A percentile compares a stretch with the other conserved stretches of the same genome.
Conservation (phyloP, 169 alveolate genomes). For the Plasmodium vivax region DNA sequence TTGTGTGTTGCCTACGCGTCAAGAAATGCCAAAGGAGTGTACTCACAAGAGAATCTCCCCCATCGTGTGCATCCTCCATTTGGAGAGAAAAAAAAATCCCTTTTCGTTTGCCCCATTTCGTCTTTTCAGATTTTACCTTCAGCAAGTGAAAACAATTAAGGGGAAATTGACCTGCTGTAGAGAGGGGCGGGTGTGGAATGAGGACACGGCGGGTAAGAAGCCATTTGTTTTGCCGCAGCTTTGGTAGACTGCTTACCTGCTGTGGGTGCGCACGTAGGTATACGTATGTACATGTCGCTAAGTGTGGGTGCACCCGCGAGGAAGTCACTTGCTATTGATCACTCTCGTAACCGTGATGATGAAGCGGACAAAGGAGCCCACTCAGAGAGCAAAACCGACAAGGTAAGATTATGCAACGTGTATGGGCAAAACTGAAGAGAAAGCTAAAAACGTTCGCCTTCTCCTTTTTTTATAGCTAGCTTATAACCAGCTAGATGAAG, state of each 20-base stretch:
- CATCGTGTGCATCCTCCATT: background rate
- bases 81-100: background rate
- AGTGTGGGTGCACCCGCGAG: background rate
- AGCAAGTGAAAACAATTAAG: constrained; percentile 17
- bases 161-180: constrained; percentile 9
- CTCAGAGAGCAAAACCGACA: background rate
- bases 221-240: background rate
- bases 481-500: constrained; percentile 5
- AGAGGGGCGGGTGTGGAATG: constrained; percentile 5
- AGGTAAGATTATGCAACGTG: background rate
- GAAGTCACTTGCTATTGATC: background rate
- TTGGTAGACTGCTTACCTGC: background rate
- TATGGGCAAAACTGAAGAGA: background rate
- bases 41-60: background rate
- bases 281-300: background rate
- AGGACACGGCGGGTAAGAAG: background rate
- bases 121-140: constrained; percentile 36
- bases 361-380: background rate
- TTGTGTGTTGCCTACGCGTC: background rate
- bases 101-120: background rate
- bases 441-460: background rate
- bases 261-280: background rate
- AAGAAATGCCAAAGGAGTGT: background rate
- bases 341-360: background rate
- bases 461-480: background rate